phyloP scores from a whole-genome alignment of 225 moss, liverwort and hornwort genomes.

The Marchantia polymorpha region DNA sequence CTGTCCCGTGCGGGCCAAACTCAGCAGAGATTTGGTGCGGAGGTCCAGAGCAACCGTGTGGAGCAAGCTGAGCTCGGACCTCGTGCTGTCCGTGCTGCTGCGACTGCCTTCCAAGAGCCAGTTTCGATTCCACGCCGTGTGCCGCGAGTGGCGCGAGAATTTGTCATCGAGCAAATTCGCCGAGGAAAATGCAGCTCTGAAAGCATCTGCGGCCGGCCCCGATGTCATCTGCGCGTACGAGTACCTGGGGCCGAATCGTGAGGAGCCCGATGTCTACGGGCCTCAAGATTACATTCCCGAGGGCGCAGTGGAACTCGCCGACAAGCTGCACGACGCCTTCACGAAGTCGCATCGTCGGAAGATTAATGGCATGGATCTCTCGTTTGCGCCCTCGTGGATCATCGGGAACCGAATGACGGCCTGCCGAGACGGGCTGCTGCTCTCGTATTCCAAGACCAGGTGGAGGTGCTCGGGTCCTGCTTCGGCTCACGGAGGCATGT shows the following conservation, averaged over 20 bases:
- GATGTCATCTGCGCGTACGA: slow-evolving; percentile 19
- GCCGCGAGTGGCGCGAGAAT: slow-evolving; percentile 17
- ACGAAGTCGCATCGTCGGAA: neutral
- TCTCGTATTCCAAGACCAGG: slow-evolving; percentile 1
- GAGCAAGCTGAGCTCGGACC: slow-evolving; percentile 23
- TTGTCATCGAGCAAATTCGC: slow-evolving; percentile 14
- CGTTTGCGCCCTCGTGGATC: slow-evolving; percentile 11
- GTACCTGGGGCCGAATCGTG: slow-evolving; percentile 1
- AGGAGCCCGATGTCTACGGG: slow-evolving; percentile 1
- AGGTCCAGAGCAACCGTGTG: slow-evolving; percentile 1
- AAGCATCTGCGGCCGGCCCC: neutral
- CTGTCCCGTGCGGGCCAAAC: neutral
- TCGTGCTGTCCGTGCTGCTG: neutral
- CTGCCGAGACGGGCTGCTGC: neutral
- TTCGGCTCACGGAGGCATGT: slow-evolving; percentile 10
- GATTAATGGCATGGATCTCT: slow-evolving; percentile 15
- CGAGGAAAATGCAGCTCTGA: neutral
- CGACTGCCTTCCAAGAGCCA: slow-evolving; percentile 20
- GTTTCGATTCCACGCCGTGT: slow-evolving; percentile 23
- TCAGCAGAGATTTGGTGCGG: neutral
- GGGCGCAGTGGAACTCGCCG: neutral
- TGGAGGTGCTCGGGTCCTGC: slow-evolving; percentile 9
- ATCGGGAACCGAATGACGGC: slow-evolving; percentile 2
- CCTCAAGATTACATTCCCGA: neutral
- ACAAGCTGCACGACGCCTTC: neutral